These are phyloP conservation scores for Crataegus laevigata DNA, from an alignment of 306 rosid species.

Conservation along the genomic window DNA sequence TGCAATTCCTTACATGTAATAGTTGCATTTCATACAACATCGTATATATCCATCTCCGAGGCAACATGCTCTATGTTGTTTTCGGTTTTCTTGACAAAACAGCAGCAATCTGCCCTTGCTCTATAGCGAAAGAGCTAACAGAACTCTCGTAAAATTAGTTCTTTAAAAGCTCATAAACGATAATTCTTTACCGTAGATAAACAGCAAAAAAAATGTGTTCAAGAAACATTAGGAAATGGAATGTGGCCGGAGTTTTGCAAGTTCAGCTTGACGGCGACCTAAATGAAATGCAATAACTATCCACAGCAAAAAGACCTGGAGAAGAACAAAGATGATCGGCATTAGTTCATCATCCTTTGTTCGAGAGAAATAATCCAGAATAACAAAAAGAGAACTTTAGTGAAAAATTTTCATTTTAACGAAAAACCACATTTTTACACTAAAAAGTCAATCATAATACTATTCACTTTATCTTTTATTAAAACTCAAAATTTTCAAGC, in stretches of 20 bases:
- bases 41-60: neutral
- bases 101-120: neutral
- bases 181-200: neutral
- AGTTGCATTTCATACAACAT: neutral
- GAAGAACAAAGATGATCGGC: slow-evolving; percentile 8
- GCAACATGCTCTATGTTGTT: no score
- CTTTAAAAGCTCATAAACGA: neutral
- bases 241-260: slow-evolving; percentile 37
- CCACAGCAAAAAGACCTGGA: slow-evolving; percentile 76
- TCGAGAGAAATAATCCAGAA: neutral
- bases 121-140: neutral
- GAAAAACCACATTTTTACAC: no score
- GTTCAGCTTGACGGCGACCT: slow-evolving; percentile 72
- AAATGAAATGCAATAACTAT: slow-evolving; percentile 61
- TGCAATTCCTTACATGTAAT: slow-evolving; percentile 73
- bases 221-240: slow-evolving; percentile 26
- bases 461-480: no score
- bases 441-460: no score
- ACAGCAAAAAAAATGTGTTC: neutral
- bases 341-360: neutral
- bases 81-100: no score
- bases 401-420: no score
- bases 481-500: no score
- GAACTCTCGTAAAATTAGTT: neutral
- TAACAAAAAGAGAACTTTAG: no score